Conservation (phyloP, 164 flowering plant species). For the Hamamelis virginiana region DNA sequence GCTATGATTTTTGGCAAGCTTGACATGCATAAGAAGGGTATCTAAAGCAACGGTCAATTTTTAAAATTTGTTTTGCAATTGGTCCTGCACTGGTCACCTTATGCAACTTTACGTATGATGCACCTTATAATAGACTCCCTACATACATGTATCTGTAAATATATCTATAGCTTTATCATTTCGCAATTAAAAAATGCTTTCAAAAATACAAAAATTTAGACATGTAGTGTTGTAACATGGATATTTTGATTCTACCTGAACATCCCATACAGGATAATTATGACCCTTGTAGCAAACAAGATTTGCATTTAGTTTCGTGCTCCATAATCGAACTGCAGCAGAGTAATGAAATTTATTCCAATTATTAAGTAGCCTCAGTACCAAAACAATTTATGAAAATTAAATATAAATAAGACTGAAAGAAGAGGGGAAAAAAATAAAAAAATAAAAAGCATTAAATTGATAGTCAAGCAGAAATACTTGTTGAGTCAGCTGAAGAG, state of each 20-base stretch:
- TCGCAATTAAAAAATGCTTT: not conserved
- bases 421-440: not conserved
- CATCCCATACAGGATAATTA: constrained; percentile 99
- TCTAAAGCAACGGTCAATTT: no score
- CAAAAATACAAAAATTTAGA: not conserved
- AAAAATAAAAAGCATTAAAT: not conserved
- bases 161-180: no score
- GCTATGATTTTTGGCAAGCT: no score
- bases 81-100: no score
- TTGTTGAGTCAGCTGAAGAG: constrained; percentile 90
- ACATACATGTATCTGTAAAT: no score
- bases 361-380: not conserved
- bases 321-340: constrained; percentile 90
- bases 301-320: constrained; percentile 90
- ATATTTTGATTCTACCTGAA: constrained; percentile 57
- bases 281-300: constrained; percentile 99
- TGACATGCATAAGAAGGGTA: no score
- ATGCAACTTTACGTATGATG: no score
- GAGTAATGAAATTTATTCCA: constrained; percentile 1
- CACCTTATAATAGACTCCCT: no score
- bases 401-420: not conserved
- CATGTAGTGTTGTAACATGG: not conserved
- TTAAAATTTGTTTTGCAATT: no score
- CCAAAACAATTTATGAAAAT: not conserved
- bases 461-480: constrained; percentile 35